Percentiles rank a stretch among this genome's conserved stretches.
Conservation (phyloP, 768 basidiomycete species). For the Leccinum longicurvipes region DNA sequence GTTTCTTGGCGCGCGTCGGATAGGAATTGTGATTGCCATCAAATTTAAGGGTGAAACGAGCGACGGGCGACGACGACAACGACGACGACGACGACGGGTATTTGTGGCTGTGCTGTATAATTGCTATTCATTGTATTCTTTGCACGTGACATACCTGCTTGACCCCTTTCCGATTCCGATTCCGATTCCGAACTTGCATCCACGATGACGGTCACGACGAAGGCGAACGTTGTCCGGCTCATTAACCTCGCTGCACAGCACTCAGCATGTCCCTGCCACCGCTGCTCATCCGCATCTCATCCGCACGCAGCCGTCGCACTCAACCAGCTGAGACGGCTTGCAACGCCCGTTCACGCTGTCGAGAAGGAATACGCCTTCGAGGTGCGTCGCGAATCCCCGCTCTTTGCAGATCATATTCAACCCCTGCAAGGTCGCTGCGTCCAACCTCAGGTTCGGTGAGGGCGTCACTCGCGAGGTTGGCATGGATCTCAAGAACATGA, state of each 20-base stretch:
- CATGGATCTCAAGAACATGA: slow-evolving; percentile 94
- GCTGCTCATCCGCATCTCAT: slow-evolving; percentile 44
- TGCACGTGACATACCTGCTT: slow-evolving; percentile 5
- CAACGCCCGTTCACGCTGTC: slow-evolving; percentile 67
- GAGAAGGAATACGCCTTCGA: slow-evolving; percentile 94
- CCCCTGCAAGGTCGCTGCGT: slow-evolving; percentile 68
- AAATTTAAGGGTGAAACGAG: neutral
- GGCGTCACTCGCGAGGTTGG: slow-evolving; percentile 89
- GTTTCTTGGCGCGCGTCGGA: too few species aligned
- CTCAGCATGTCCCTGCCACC: slow-evolving; percentile 77
- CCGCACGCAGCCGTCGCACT: slow-evolving; percentile 43
- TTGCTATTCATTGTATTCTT: neutral
- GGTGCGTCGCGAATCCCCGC: slow-evolving; percentile 36
- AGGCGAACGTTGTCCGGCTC: slow-evolving; percentile 65
- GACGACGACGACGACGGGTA: neutral
- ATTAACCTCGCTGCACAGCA: slow-evolving; percentile 69
- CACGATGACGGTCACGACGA: slow-evolving; percentile 45
- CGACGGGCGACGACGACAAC: slow-evolving; percentile 1
- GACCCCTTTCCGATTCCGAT: neutral
- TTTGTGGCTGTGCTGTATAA: slow-evolving; percentile 20
- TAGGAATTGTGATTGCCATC: slow-evolving; percentile 44
- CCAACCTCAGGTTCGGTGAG: slow-evolving; percentile 85
- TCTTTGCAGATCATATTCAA: neutral
- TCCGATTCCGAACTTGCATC: neutral
- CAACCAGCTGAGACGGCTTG: slow-evolving; percentile 66